These are phyloP conservation scores for Primulina tabacum DNA, from an alignment of 257 asterid genomes.

Conservation along the genomic window DNA sequence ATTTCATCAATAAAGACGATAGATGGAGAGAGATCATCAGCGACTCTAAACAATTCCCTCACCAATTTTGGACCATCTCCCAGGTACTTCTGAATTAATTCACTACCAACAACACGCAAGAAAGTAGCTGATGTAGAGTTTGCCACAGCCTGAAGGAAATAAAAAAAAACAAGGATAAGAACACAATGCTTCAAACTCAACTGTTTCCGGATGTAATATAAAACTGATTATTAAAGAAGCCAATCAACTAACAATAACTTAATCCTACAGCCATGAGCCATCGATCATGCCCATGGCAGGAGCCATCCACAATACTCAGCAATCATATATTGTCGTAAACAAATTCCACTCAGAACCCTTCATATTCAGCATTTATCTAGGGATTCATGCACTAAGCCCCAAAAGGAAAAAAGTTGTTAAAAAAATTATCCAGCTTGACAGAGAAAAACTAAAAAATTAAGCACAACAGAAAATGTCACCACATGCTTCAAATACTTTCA, in stretches of 20 bases:
- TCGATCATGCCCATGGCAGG: background rate
- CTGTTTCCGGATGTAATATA: background rate
- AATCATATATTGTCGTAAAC: background rate
- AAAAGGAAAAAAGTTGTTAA: background rate
- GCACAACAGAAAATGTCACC: background rate
- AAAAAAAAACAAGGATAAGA: constrained; percentile 13
- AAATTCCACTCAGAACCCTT: background rate
- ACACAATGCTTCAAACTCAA: background rate
- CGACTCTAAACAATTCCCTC: constrained; percentile 93
- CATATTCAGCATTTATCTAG: background rate
- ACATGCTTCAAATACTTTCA: background rate
- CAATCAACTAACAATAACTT: constrained; percentile 2
- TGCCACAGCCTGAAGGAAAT: constrained; percentile 73
- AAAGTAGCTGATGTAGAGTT: constrained; percentile 96
- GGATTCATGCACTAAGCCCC: background rate
- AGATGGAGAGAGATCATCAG: constrained; percentile 92
- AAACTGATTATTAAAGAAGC: background rate
- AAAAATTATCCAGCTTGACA: background rate
- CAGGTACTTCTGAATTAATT: constrained; percentile 81
- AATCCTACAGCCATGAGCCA: background rate
- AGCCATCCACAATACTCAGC: background rate
- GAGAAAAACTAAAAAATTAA: too few species aligned
- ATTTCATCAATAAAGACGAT: constrained; percentile 94
- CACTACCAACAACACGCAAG: constrained; percentile 96
- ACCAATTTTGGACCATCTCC: constrained; percentile 98